Percentiles rank a stretch among this genome's conserved stretches.
These are phyloP conservation scores for Spathaspora passalidarum DNA, from an alignment of 805 yeast genomes.

Conservation along the genomic window DNA sequence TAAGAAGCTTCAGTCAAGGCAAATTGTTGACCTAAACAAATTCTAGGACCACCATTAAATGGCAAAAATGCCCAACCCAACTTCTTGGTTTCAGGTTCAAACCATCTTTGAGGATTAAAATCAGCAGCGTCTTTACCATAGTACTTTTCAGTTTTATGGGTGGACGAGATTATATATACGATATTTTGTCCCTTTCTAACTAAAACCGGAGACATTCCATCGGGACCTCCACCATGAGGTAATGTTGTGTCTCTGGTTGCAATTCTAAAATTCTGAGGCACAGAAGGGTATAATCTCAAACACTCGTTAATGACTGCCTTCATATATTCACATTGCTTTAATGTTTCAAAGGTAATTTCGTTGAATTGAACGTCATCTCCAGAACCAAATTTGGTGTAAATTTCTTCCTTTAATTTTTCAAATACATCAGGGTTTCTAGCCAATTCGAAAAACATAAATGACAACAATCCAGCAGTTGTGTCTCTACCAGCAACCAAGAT, in stretches of 20 bases:
- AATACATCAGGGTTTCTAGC: slow-evolving; percentile 32
- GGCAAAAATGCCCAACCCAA: slow-evolving; percentile 51
- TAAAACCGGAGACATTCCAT: slow-evolving; percentile 20
- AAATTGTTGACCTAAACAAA: slow-evolving; percentile 55
- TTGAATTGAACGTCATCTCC: slow-evolving; percentile 27
- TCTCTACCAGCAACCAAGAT: slow-evolving; percentile 43
- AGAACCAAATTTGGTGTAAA: slow-evolving; percentile 27
- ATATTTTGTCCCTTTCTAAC: slow-evolving; percentile 18
- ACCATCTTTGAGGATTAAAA: slow-evolving; percentile 41
- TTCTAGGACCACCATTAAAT: slow-evolving; percentile 55
- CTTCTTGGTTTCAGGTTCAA: slow-evolving; percentile 24
- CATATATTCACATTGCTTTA: slow-evolving; percentile 38
- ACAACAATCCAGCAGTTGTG: slow-evolving; percentile 39
- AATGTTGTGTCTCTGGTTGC: slow-evolving; percentile 28
- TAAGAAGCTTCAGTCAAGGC: slow-evolving; percentile 56
- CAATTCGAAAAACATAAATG: slow-evolving; percentile 32
- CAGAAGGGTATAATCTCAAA: slow-evolving; percentile 36
- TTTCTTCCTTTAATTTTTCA: slow-evolving; percentile 28
- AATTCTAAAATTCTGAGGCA: slow-evolving; percentile 28
- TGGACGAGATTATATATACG: slow-evolving; percentile 17
- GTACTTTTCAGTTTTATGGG: slow-evolving; percentile 19
- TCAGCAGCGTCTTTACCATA: slow-evolving; percentile 34
- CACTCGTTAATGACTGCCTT: slow-evolving; percentile 34
- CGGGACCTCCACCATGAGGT: slow-evolving; percentile 32
- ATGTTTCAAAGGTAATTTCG: slow-evolving; percentile 34